phyloP scores from a whole-genome alignment of 495 filamentous ascomycete species.

The Xylaria intraflava region DNA sequence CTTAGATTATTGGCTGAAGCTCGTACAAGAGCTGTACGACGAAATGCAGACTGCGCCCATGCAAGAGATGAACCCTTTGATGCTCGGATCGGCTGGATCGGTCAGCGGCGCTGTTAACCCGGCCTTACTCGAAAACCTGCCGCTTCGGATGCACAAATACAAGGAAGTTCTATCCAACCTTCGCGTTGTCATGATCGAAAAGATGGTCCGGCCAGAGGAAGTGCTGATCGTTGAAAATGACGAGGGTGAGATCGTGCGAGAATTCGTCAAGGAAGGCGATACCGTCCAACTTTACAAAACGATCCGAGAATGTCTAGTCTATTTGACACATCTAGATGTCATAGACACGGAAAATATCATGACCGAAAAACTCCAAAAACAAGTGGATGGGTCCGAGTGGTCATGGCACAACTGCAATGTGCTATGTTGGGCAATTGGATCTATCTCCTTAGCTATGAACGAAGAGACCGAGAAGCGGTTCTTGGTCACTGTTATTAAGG shows the following conservation, averaged over 20 bases:
- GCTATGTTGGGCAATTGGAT: conserved; percentile 98
- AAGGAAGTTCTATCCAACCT: conserved; percentile 87
- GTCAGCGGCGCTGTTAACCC: conserved; percentile 78
- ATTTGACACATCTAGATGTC: conserved; percentile 95
- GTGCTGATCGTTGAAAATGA: conserved; percentile 99
- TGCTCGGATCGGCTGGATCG: conserved; percentile 49
- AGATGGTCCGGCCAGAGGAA: conserved; percentile 97
- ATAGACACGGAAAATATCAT: conserved; percentile 97
- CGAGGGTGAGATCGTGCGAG: conserved; percentile 96
- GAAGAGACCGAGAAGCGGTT: conserved; percentile 99
- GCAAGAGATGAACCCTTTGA: conserved; percentile 80
- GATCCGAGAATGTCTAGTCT: conserved; percentile 93
- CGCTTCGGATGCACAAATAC: conserved; percentile 95
- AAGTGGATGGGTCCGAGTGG: conserved; percentile 94
- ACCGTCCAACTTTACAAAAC: conserved; percentile 99
- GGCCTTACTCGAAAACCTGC: conserved; percentile 71
- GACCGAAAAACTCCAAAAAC: conserved; percentile 92
- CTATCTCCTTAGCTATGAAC: conserved; percentile 97
- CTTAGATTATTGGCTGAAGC: conserved; percentile 96
- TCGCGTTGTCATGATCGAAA: conserved; percentile 97
- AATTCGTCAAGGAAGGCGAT: conserved; percentile 98
- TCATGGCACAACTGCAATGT: conserved; percentile 99
- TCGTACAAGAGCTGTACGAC: conserved; percentile 97
- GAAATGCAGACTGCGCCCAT: conserved; percentile 95
- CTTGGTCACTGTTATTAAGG: conserved; percentile 96